Evolutionary conservation across 768 basidiomycete genomes (phyloP), one percentile per base, ranked within the genome.

Genomic region (Boletus sp.): DNA sequence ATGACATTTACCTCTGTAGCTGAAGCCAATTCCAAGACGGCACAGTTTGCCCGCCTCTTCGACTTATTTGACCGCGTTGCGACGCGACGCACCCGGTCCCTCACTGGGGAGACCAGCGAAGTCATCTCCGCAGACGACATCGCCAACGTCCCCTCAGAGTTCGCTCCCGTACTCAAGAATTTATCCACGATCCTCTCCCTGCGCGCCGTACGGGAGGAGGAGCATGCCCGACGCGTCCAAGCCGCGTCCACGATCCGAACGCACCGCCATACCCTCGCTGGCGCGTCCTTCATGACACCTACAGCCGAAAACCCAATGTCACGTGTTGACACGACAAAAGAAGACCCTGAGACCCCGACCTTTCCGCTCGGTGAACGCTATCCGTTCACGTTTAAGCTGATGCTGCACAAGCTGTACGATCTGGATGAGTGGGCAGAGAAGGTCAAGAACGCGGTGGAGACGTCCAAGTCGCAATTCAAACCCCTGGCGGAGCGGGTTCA

Each of bases 331-430:
- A 38, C n/a, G n/a, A n/a, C 30, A 37, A 58, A 65, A 19, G 62
- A 62, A 43, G 66, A 67, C 1, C 38, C 51, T 13, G 68, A 70
- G 43, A 74, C 62, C 1, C 72, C 70, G 2, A 71, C 72, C 35
- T 83, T 83, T 54, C 79, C 79, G 5, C 64, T 78, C 6, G 59
- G 34, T 0, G 55, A 60, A 57, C 69, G 72, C 47, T 82, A 79
- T 60, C 75, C 75, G 17, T 87, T 87, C 70, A 85, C 81, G 33
- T 87, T 86, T 75, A 81, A 79, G 61, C 74, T 82, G 61, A 86
- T 84, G 83, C 66, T 85, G 53, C 82, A 87, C 71, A 81, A 83
- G 64, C 72, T 86, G 11, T 87, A 87, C 67, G 74, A 78, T 23
- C 45, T 79, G 50, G 80, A 81, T 21, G 83, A 84, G 50, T 87